Evolutionary conservation across 2,329 filamentous ascomycete species (phyloP).

Genomic region (Fusarium albosuccineum): DNA sequence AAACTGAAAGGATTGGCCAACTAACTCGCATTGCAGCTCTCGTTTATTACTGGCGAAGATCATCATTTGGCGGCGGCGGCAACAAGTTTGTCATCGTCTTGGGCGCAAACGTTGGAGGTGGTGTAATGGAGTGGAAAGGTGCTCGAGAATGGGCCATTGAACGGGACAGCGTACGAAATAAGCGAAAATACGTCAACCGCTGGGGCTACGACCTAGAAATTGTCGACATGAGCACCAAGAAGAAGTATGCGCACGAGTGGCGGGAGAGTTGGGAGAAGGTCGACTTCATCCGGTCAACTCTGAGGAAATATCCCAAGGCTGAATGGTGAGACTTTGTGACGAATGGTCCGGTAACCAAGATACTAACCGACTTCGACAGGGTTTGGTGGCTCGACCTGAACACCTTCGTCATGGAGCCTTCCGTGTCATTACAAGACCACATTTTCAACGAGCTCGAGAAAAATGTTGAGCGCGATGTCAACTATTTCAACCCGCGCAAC

Average conservation of each 20-base stretch:
- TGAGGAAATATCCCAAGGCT: slow-evolving; percentile 94
- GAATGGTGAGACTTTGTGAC: slow-evolving; percentile 79
- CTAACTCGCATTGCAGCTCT: slow-evolving; percentile 46
- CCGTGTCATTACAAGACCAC: slow-evolving; percentile 88
- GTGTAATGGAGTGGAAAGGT: slow-evolving; percentile 99
- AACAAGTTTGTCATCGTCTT: slow-evolving; percentile 94
- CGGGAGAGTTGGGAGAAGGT: slow-evolving; percentile 99
- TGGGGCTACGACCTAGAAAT: slow-evolving; percentile 98
- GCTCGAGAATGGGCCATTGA: slow-evolving; percentile 98
- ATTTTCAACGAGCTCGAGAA: slow-evolving; percentile 84
- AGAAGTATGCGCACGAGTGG: slow-evolving; percentile 98
- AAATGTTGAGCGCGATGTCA: slow-evolving; percentile 93
- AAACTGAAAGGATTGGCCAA: neutral
- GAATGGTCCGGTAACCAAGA: neutral
- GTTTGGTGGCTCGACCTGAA: slow-evolving; percentile 99
- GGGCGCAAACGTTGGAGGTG: slow-evolving; percentile 92
- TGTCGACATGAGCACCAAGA: slow-evolving; percentile 99
- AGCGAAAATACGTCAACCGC: slow-evolving; percentile 84
- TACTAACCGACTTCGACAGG: slow-evolving; percentile 72
- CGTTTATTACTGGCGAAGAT: slow-evolving; percentile 76
- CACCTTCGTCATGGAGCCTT: slow-evolving; percentile 97
- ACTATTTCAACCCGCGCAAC: slow-evolving; percentile 94
- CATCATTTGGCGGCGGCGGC: slow-evolving; percentile 81
- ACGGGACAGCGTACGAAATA: slow-evolving; percentile 94
- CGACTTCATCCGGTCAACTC: slow-evolving; percentile 87